Base-by-base conservation (phyloP, 768 basidiomycete species). In the Kwoniella heveanensis region DNA sequence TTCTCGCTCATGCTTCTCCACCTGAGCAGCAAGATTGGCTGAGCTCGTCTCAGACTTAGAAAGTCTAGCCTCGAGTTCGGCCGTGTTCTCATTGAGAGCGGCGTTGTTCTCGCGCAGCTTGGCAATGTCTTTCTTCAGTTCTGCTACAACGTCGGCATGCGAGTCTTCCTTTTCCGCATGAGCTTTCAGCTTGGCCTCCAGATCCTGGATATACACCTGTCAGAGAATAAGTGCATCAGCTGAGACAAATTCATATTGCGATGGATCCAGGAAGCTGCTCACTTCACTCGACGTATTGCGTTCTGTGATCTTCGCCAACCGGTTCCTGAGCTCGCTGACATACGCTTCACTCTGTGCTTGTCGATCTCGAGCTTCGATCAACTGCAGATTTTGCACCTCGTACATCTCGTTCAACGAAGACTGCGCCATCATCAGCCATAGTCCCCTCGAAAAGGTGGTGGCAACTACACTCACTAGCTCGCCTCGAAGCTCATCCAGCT, bases 201-300 rank as follows among this genome's bases (percentile, higher is more conserved):
- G 83, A 77, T 98, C 94, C 27, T 87, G 90, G 48, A 98, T 88
- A 78, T 98, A 97, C 1, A 89, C 89, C 92, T 95, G 74, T 5
- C 15, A 59, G 2, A 57, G 8, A 44, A 44, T 9, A 7, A 13
- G 32, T 17, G 32, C 21, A 54, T 72, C 62, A 67, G 79, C 54
- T 36, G 32, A 22, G 32, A 25, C 30, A 21, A 25, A 37, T 62
- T 36, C 22, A 54, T 27, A 19, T 26, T 19, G 30, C 48, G 39
- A 54, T 53, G 46, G 26, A 52, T 54, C 13, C 59, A 29, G 47
- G 51, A 37, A 64, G 57, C 55, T 22, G 78, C 85, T 73, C 73
- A 91, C 92, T 85, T 99, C 95, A 24, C 91, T 93, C 2, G 91
- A 90, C 5, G 88, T 85, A 79, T 98, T 96, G 58, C 94, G 83